Conservation (phyloP, 2,329 filamentous ascomycete species). For the Phaeophleospora eucalypticola region DNA sequence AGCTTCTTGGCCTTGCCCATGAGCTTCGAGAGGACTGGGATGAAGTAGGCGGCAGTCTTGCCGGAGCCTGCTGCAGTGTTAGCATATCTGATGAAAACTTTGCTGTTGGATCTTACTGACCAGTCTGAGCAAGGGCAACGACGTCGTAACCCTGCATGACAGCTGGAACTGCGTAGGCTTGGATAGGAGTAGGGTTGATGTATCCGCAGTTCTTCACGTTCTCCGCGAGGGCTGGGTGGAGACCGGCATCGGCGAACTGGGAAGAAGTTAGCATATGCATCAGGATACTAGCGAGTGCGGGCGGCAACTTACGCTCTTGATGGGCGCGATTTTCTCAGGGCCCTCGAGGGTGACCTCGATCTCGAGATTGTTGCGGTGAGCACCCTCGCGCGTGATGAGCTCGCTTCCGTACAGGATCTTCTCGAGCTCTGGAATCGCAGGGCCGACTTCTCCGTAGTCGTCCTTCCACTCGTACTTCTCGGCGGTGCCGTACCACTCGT, state of each 20-base stretch:
- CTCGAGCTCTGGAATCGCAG: conserved; percentile 67
- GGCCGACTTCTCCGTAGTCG: conserved; percentile 81
- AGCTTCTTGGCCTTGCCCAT: conserved; percentile 96
- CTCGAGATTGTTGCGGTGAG: conserved; percentile 58
- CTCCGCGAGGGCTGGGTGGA: conserved; percentile 77
- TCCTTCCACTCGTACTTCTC: conserved; percentile 77
- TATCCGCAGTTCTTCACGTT: conserved; percentile 76
- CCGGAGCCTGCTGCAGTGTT: conserved; percentile 66
- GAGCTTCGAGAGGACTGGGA: conserved; percentile 81
- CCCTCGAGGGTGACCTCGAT: conserved; percentile 52
- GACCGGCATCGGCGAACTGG: conserved; percentile 69
- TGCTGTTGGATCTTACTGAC: conserved; percentile 47
- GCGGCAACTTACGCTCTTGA: conserved; percentile 45
- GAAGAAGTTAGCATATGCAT: conserved; percentile 13
- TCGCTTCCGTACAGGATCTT: conserved; percentile 64
- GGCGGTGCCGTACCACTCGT: conserved; percentile 54
- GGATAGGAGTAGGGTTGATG: conserved; percentile 73
- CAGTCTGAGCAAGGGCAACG: conserved; percentile 87
- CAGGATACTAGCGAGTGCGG: conserved; percentile 4
- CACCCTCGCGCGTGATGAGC: conserved; percentile 53
- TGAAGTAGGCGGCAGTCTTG: conserved; percentile 89
- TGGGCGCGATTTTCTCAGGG: conserved; percentile 44
- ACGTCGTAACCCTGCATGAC: conserved; percentile 74
- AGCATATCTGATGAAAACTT: background rate
- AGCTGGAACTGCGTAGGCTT: conserved; percentile 77